phyloP scores from a whole-genome alignment of 495 filamentous ascomycete genomes.

The Cetradonia linearis region DNA sequence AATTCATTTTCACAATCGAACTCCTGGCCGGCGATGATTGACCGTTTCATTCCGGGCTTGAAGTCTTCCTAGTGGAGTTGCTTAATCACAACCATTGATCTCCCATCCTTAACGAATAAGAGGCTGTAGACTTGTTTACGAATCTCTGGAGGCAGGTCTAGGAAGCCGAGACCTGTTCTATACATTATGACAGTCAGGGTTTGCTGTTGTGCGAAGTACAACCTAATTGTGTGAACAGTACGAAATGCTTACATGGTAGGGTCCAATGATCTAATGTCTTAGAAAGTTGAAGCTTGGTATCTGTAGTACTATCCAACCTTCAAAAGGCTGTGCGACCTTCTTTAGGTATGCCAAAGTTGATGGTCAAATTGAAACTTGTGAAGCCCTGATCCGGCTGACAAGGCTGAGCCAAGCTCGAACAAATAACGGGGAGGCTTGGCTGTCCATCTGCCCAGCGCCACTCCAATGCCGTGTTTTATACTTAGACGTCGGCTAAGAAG shows the following conservation, averaged over 20 bases:
- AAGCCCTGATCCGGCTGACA: not conserved
- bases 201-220: not conserved
- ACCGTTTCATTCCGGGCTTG: not conserved
- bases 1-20: not conserved
- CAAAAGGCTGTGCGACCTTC: not conserved
- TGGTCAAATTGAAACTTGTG: not conserved
- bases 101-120: not conserved
- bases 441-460: constrained; percentile 1
- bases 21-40: not conserved
- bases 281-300: not conserved
- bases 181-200: not conserved
- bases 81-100: not conserved
- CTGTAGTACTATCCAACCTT: not conserved
- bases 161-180: not conserved
- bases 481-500: constrained; percentile 5
- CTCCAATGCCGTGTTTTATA: constrained; percentile 10
- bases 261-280: too few relatives aligned
- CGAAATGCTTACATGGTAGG: too few relatives aligned
- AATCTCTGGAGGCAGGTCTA: not conserved
- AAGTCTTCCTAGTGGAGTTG: not conserved
- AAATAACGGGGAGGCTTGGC: constrained; percentile 14
- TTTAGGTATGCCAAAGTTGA: not conserved
- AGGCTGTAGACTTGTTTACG: not conserved
- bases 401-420: constrained; percentile 12
- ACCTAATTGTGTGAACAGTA: too few relatives aligned